phyloP scores from a whole-genome alignment of 805 yeast species.

The Candida qinlingensis region DNA sequence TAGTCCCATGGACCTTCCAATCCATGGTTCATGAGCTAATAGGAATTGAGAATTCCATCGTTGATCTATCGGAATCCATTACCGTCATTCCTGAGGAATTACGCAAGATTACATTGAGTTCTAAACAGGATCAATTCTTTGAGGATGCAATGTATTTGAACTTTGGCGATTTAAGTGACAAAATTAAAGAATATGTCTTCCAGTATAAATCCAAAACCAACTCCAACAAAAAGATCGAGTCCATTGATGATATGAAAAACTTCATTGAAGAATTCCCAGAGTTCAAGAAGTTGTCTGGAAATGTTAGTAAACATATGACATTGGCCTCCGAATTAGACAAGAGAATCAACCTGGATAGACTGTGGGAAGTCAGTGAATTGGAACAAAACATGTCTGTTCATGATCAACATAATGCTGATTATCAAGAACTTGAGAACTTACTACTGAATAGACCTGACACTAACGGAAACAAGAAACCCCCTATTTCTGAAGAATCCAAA shows the following conservation, averaged over 20 bases:
- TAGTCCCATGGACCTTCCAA: constrained; percentile 97
- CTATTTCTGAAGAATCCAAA: constrained; percentile 50
- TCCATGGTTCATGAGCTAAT: constrained; percentile 94
- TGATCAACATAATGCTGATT: constrained; percentile 52
- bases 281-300: constrained; percentile 79
- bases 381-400: constrained; percentile 81
- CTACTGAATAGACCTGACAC: constrained; percentile 31
- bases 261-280: constrained; percentile 93
- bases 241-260: constrained; percentile 84
- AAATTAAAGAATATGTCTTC: constrained; percentile 77
- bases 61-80: constrained; percentile 47
- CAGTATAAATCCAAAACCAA: constrained; percentile 79
- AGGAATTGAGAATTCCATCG: constrained; percentile 78
- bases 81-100: constrained; percentile 56
- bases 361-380: constrained; percentile 85
- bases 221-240: constrained; percentile 61
- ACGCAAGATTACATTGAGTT: constrained; percentile 57
- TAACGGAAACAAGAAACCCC: constrained; percentile 26
- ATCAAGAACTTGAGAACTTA: constrained; percentile 49
- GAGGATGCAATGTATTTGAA: constrained; percentile 78
- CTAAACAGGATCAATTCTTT: constrained; percentile 72
- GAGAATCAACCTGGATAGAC: constrained; percentile 52
- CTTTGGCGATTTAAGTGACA: constrained; percentile 92
- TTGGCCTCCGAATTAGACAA: constrained; percentile 83
- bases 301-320: constrained; percentile 89